Evolutionary conservation across 2,329 filamentous ascomycete genomes (phyloP), one percentile per base, ranked within the genome.

Genomic region (Clathrospora elynae): DNA sequence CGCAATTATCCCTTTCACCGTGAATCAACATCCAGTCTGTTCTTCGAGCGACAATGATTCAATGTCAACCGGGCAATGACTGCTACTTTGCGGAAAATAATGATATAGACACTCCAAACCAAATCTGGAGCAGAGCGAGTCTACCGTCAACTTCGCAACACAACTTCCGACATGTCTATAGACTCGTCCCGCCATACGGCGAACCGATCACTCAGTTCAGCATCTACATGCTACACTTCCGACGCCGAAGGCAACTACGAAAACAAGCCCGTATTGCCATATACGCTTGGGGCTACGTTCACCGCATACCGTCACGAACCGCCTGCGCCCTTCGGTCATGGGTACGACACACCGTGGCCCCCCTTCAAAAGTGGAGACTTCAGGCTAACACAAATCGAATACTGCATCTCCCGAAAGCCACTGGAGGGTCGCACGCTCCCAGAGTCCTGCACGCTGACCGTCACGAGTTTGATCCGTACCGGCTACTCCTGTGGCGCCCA

Each of bases 401-500:
- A 33, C 8, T 49, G 46, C n/a, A 23, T 45, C 6, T 19, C 16
- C 16, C 17, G 29, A 14, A 7, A 17, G 7, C 28, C 32, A 13
- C 18, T 34, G 4, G 29, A 10, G n/a, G 41, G 36, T 4, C 14
- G 11, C 16, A 34, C 42, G 3, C 14, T 38, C 8, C 10, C 12
- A 2, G 22, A 35, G 10, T 24, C 11, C 9, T 7, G 31, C 7
- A 23, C 6, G 7, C 16, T 49, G 11, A 38, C 28, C 6, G 23
- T 49, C 29, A 46, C 38, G 6, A 19, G 14, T 2, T 13, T 6
- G 1, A 35, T 49, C 17, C 33, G 37, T 8, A 39, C 38, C 4
- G 46, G 42, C 1, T 30, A 28, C 11, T 11, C n/a, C n/a, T 28
- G 13, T 7, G 35, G 31, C 7, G 42, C 46, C 6, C 46, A 46